Evolutionary conservation across 345 rosid species (phyloP).

Genomic region (Eucalyptus fibrosa): DNA sequence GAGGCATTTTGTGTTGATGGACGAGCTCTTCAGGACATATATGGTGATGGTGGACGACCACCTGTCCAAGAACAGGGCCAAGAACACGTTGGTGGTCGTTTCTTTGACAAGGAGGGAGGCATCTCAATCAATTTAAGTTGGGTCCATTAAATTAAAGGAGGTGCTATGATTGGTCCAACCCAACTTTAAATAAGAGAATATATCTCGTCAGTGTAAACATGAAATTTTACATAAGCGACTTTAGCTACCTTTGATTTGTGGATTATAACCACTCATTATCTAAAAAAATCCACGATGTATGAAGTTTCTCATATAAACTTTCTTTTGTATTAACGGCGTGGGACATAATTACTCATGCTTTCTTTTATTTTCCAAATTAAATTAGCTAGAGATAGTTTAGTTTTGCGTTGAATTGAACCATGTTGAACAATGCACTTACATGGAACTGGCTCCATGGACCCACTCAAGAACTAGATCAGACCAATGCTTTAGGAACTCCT

Average conservation of each 20-base stretch:
- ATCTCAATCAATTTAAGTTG: not conserved
- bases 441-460: not conserved
- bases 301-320: not conserved
- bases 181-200: not conserved
- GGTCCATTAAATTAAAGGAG: not conserved
- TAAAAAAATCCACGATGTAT: not conserved
- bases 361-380: not conserved
- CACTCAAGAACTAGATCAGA: not conserved
- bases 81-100: conserved; percentile 18
- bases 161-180: not conserved
- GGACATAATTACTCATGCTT: not conserved
- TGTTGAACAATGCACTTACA: not conserved
- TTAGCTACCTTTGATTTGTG: not conserved
- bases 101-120: conserved; percentile 20
- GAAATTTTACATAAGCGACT: not conserved
- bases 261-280: not conserved
- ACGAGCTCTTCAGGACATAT: not conserved
- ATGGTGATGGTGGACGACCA: conserved; percentile 5
- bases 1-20: conserved; percentile 7
- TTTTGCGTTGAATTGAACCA: not conserved
- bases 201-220: not conserved
- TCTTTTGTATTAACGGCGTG: not conserved
- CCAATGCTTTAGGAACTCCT: not conserved
- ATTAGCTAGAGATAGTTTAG: not conserved
- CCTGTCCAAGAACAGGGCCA: conserved; percentile 11